Conservation (phyloP, 495 filamentous ascomycete species). For the Penicillium roqueforti region DNA sequence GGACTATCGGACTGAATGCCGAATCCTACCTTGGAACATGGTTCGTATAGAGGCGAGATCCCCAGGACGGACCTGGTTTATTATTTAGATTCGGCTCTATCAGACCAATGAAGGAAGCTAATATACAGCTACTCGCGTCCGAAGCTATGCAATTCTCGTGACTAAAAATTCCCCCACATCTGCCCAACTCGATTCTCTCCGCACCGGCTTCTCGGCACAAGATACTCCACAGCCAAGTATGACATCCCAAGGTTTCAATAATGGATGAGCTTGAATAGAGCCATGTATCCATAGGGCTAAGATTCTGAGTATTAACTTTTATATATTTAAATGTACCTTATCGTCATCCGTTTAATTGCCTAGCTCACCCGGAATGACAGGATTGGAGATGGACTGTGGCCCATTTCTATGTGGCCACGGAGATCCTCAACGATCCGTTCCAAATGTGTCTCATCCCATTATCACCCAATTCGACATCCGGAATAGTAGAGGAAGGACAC, state of each 20-base stretch:
- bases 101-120: slow-evolving; percentile 8
- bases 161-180: slow-evolving; percentile 1
- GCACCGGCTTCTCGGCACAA: slow-evolving; percentile 26
- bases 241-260: not conserved
- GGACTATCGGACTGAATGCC: not conserved
- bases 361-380: too few relatives aligned
- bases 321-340: not conserved
- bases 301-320: not conserved
- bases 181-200: slow-evolving; percentile 10
- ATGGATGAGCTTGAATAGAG: not conserved
- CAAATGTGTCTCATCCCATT: too few relatives aligned
- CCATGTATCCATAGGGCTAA: not conserved
- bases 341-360: too few relatives aligned
- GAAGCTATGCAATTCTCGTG: not conserved
- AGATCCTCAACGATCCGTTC: too few relatives aligned
- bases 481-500: too few relatives aligned
- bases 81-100: slow-evolving; percentile 8
- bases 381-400: too few relatives aligned
- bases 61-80: slow-evolving; percentile 3
- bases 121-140: not conserved
- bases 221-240: slow-evolving; percentile 13
- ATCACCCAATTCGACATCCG: too few relatives aligned
- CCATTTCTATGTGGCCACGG: too few relatives aligned
- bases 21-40: not conserved
- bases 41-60: slow-evolving; percentile 8